Conservation (phyloP, 2,329 filamentous ascomycete genomes). For the Pseudonectria buxi region DNA sequence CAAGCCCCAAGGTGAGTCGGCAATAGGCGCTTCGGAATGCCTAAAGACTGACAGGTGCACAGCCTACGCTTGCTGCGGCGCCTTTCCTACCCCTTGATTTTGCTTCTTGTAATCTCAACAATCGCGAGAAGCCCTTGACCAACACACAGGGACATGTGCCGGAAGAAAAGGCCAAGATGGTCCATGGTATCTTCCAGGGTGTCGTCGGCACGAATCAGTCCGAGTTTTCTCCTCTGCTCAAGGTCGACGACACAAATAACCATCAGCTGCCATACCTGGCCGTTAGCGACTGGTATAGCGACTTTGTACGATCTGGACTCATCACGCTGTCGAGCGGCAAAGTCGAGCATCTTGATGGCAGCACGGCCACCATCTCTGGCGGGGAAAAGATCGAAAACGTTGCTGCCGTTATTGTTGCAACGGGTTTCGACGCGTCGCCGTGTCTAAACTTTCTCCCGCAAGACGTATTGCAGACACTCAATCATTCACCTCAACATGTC, state of each 20-base stretch:
- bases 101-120: constrained; percentile 61
- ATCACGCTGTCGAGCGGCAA: constrained; percentile 48
- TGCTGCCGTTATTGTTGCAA: constrained; percentile 65
- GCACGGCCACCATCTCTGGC: constrained; percentile 27
- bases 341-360: constrained; percentile 27
- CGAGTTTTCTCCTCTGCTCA: constrained; percentile 38
- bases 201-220: constrained; percentile 49
- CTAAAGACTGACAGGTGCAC: constrained; percentile 16
- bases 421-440: constrained; percentile 61
- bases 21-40: neutral
- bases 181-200: constrained; percentile 44
- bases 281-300: constrained; percentile 64
- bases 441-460: constrained; percentile 59
- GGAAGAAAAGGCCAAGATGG: constrained; percentile 46
- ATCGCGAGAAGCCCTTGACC: constrained; percentile 50
- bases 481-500: constrained; percentile 47
- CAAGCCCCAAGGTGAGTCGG: constrained; percentile 40
- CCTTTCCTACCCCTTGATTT: constrained; percentile 69
- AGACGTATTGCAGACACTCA: constrained; percentile 48
- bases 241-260: constrained; percentile 32
- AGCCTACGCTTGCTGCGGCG: constrained; percentile 42
- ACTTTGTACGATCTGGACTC: constrained; percentile 62
- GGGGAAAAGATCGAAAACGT: constrained; percentile 44
- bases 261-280: constrained; percentile 57
- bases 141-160: constrained; percentile 61